Conservation (phyloP, 495 filamentous ascomycete genomes). For the Haplographium delicatum region DNA sequence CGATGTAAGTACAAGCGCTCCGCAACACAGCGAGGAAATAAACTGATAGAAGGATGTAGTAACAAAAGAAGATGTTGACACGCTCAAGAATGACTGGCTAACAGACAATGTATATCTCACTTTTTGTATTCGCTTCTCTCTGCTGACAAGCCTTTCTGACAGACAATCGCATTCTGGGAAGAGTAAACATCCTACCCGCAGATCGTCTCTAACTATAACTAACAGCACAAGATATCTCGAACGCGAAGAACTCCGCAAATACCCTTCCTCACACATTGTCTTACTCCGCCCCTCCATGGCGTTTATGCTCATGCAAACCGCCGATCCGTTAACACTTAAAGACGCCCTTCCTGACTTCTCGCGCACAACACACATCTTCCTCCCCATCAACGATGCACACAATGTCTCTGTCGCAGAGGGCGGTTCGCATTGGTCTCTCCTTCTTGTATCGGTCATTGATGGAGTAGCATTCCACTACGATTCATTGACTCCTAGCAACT, state of each 20-base stretch:
- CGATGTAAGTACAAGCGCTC: constrained; percentile 28
- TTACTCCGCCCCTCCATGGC: constrained; percentile 92
- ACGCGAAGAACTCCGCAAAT: constrained; percentile 71
- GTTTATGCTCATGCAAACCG: constrained; percentile 83
- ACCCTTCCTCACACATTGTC: constrained; percentile 76
- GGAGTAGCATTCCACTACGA: constrained; percentile 96
- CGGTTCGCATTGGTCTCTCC: constrained; percentile 90
- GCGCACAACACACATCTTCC: constrained; percentile 87
- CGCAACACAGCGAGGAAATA: too few relatives aligned
- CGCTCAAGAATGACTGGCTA: constrained; percentile 88
- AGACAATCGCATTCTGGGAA: constrained; percentile 96
- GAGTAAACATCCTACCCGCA: constrained; percentile 52
- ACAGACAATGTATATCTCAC: constrained; percentile 81
- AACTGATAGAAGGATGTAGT: constrained; percentile 39
- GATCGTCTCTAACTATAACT: neutral
- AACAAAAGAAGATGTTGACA: constrained; percentile 78
- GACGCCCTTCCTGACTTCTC: constrained; percentile 74
- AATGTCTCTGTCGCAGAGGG: constrained; percentile 75
- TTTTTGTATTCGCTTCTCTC: neutral
- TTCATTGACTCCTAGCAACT: constrained; percentile 73
- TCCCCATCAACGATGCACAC: constrained; percentile 87
- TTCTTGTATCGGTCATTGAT: constrained; percentile 84
- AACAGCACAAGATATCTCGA: constrained; percentile 67
- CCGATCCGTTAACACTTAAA: constrained; percentile 67
- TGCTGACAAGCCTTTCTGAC: constrained; percentile 16